Evolutionary conservation across 1,139 yeast species (phyloP).

Genomic region (Kodamaea derodonti): DNA sequence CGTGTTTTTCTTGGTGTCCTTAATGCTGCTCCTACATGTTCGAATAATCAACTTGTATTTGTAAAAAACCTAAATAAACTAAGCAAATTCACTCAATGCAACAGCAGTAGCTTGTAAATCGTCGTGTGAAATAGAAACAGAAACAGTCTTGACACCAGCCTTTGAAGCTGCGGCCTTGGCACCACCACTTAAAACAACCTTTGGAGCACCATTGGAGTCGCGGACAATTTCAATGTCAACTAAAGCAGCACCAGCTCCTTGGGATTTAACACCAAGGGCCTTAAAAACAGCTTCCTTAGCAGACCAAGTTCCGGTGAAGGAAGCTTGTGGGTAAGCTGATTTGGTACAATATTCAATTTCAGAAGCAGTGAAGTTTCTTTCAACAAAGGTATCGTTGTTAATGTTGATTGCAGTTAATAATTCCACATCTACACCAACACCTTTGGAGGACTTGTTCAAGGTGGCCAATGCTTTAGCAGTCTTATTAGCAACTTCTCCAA

Average conservation of each 20-base stretch:
- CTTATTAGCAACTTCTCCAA: conserved; percentile 34
- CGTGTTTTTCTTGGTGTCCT: no score
- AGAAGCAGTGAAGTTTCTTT: conserved; percentile 80
- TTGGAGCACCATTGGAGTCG: conserved; percentile 76
- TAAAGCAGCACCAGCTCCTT: conserved; percentile 94
- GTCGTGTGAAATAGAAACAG: conserved; percentile 91
- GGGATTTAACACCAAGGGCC: conserved; percentile 81
- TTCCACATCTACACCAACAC: conserved; percentile 98
- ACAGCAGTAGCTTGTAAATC: conserved; percentile 98
- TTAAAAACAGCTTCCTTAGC: conserved; percentile 99
- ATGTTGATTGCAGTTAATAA: conserved; percentile 74
- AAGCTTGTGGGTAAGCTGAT: conserved; percentile 78
- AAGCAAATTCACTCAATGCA: conserved; percentile 68
- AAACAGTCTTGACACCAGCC: conserved; percentile 69
- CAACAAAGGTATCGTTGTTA: conserved; percentile 83
- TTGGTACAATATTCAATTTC: conserved; percentile 77
- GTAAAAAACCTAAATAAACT: not conserved
- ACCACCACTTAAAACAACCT: conserved; percentile 67
- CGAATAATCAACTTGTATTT: no score
- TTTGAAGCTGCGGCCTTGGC: conserved; percentile 71
- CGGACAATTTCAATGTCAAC: conserved; percentile 85
- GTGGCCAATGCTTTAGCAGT: conserved; percentile 49
- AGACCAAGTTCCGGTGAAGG: conserved; percentile 97
- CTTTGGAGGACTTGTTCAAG: conserved; percentile 50
- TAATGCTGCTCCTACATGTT: no score